Percentiles rank a stretch among this genome's conserved stretches.
phyloP scores from a whole-genome alignment of 2,329 filamentous ascomycete genomes.

The Botrytis hyacinthi region DNA sequence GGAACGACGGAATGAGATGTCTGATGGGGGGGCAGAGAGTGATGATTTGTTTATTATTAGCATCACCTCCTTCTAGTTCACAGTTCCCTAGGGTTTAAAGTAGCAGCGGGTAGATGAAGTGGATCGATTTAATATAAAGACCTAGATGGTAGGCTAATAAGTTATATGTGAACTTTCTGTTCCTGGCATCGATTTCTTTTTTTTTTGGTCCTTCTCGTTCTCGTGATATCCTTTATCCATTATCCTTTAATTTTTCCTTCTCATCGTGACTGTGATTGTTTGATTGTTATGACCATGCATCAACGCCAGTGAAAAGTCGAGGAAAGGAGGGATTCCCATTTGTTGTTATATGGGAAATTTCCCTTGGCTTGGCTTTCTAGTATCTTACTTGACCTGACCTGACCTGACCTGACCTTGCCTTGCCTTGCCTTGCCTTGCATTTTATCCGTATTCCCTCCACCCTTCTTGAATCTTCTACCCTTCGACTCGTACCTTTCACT shows the following conservation, averaged over 20 bases:
- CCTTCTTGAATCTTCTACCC: not conserved
- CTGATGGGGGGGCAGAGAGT: not conserved
- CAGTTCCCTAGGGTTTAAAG: not conserved
- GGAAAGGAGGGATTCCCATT: not conserved
- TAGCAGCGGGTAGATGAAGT: not conserved
- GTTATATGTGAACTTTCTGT: not conserved
- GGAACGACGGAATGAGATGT: not conserved
- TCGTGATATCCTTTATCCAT: not conserved
- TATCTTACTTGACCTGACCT: not conserved
- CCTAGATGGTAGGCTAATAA: not conserved
- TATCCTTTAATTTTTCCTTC: not conserved
- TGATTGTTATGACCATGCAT: not conserved
- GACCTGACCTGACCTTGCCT: no score
- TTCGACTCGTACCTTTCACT: not conserved
- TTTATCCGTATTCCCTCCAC: not conserved
- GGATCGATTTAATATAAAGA: not conserved
- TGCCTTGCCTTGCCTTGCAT: not conserved
- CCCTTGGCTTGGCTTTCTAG: not conserved
- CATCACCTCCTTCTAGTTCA: not conserved
- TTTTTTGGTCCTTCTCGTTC: not conserved
- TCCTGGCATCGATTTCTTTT: not conserved
- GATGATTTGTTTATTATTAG: slow-evolving; percentile 7
- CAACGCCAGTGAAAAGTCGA: not conserved
- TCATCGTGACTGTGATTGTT: not conserved
- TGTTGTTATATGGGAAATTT: not conserved